A percentile compares a stretch with the other conserved stretches of the same genome.
phyloP scores from a whole-genome alignment of 2,329 filamentous ascomycete species.

The Aspergillus quadricinctus region DNA sequence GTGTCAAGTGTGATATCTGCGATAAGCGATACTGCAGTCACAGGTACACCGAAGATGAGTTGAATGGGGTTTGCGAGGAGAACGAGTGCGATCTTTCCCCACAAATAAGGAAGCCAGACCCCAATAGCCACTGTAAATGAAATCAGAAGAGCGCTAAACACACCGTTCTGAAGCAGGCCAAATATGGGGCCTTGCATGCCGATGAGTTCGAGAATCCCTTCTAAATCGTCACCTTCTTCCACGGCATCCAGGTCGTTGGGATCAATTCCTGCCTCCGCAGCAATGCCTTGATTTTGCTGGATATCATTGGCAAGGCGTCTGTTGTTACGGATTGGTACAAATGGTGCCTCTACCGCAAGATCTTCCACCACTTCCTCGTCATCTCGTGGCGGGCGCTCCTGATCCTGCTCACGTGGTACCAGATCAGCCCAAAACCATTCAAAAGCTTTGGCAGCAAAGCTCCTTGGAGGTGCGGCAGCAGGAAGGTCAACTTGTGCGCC shows the following conservation, averaged over 20 bases:
- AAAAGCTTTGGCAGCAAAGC: conserved; percentile 24
- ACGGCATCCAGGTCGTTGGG: conserved; percentile 53
- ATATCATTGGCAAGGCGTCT: conserved; percentile 34
- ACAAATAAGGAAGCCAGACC: conserved; percentile 87
- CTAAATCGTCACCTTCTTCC: conserved; percentile 82
- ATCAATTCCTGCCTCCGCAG: conserved; percentile 61
- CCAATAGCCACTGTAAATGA: conserved; percentile 80
- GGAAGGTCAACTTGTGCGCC: conserved; percentile 6
- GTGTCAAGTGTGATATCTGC: conserved; percentile 79
- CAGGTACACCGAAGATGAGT: conserved; percentile 62
- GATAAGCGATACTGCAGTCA: conserved; percentile 66
- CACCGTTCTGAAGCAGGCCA: conserved; percentile 86
- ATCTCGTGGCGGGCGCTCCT: conserved; percentile 45
- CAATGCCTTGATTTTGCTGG: conserved; percentile 14
- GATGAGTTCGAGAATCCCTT: conserved; percentile 91
- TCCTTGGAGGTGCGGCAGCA: conserved; percentile 14
- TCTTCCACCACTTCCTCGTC: conserved; percentile 60
- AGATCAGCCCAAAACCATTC: conserved; percentile 47
- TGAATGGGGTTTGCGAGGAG: conserved; percentile 71
- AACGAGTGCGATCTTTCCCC: conserved; percentile 79
- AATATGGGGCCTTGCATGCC: conserved; percentile 92
- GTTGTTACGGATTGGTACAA: conserved; percentile 51
- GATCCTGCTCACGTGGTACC: conserved; percentile 19
- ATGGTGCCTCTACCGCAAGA: conserved; percentile 56
- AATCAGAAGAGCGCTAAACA: conserved; percentile 89